Evolutionary conservation across 331 rosid genomes (phyloP), one percentile per base, ranked within the genome.

Genomic region (Quercus tomentella): DNA sequence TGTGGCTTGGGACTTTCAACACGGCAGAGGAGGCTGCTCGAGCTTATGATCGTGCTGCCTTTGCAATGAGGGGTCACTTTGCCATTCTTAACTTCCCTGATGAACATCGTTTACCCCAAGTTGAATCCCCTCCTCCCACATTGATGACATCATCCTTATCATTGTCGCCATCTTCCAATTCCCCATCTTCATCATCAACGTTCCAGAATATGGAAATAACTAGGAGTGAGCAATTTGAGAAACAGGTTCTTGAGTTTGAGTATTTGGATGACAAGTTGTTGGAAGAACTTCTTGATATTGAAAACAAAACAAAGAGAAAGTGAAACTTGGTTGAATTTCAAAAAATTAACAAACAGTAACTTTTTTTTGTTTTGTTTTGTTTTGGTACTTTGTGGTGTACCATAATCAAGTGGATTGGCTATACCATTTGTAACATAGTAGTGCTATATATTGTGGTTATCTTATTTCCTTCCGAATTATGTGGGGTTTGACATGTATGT

Each of bases 31-130:
- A 89, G 63, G 97, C 94, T 4, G 97, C 97, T 2, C 77, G 97
- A 71, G 97, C 97, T 72, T 93, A 91, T 49, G 97, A 91, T 72
- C 81, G 81, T 35, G 97, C 92, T 28, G 97, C 97, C 28, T 88
- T 83, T 75, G 72, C 84, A 5, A 89, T 89, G 93, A 89, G 92
- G 80, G 97, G 97, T 33, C 7, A 33, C 58, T 56, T 30, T 10
- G 97, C 97, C 10, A 84, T 89, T 76, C 93, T 93, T n/a, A 93
- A 91, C 54, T 93, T 89, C 65, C 93, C 97, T 4, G 23, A 70
- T 9, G 92, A 93, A 65, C n/a, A 89, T 58, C 28, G 14, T 16
- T 49, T 49, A 11, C 45, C 41, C 76, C 75, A 66, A 22, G 80
- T 21, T 52, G 30, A 16, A 1, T 54, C 45, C 31, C 18, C 61